Base-by-base conservation (phyloP, 495 filamentous ascomycete genomes). In the Neurospora hispaniola region DNA sequence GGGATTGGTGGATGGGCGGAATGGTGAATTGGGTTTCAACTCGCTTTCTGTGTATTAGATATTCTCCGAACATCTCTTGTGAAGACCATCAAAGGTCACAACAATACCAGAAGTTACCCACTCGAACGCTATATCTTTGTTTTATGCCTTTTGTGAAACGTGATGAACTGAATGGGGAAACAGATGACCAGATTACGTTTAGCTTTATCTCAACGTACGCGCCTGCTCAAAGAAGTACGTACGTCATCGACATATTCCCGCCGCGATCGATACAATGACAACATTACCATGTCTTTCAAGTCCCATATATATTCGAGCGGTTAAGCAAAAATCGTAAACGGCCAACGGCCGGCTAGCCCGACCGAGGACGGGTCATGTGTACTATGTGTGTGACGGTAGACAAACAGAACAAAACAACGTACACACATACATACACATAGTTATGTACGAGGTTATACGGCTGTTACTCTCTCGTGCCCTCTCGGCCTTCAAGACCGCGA, bases 101-200 rank as follows among this genome's bases (percentile, higher is more conserved):
- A 78, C 69, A 85, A 86, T 86, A 86, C 85, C 85, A 86, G 85
- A 86, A 82, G 84, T 86, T 85, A 86, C 85, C 85, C 84, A 84
- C 85, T 84, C 81, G 82, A 78, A 66, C 54, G 74, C 35, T 9
- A 18, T 20, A 23, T 73, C 39, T 48, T 42, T 3, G 46, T 18
- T n/a, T 42, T 72, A 40, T 41, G n/a, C 7, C 14, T 27, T 54
- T 3, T 48, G 31, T 62, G 44, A 66, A 66, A 11, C 27, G 10
- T 69, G 43, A 39, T 73, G 43, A 59, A 39, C 35, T 12, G 31
- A 4, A 71, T 18, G n/a, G 18, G 23, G 4, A 20, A 62, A 31
- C 0, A 9, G 27, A 16, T 1, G 35, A 16, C 20, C 9, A 38
- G n/a, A 23, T 18, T 71, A 23, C 14, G 14, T 71, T 46, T 2